phyloP scores from a whole-genome alignment of 2,329 filamentous ascomycete genomes.

The Tolypocladium cylindrosporum region DNA sequence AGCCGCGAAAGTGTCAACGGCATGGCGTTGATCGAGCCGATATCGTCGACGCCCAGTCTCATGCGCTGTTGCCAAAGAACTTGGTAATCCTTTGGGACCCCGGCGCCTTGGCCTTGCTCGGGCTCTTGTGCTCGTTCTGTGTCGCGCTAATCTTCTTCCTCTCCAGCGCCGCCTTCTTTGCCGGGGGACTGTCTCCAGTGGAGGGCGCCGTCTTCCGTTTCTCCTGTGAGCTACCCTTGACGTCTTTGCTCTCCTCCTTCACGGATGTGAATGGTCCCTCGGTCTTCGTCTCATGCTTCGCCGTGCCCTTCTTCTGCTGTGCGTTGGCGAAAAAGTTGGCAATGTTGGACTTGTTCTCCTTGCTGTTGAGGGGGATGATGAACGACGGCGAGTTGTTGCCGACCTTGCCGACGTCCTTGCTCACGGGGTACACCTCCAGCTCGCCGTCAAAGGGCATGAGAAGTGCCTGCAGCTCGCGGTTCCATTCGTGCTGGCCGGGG shows the following conservation, averaged over 20 bases:
- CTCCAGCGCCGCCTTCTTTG: constrained; percentile 16
- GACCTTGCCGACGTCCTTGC: constrained; percentile 85
- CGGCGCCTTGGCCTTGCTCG: constrained; percentile 59
- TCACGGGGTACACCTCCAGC: constrained; percentile 77
- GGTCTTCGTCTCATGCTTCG: background rate
- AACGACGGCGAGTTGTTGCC: constrained; percentile 83
- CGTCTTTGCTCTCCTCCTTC: constrained; percentile 4
- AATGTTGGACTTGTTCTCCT: constrained; percentile 86
- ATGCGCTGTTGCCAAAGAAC: constrained; percentile 61
- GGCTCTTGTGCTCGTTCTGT: constrained; percentile 26
- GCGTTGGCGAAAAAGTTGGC: constrained; percentile 77
- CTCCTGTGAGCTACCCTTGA: background rate
- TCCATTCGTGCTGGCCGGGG: constrained; percentile 63
- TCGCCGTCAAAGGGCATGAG: constrained; percentile 72
- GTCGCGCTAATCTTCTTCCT: constrained; percentile 28
- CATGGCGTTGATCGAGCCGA: background rate
- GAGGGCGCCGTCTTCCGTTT: constrained; percentile 17
- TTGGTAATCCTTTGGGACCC: constrained; percentile 61
- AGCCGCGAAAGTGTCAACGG: background rate
- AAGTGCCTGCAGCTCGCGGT: constrained; percentile 63
- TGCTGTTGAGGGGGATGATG: constrained; percentile 71
- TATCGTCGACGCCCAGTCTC: constrained; percentile 3
- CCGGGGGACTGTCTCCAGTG: constrained; percentile 7
- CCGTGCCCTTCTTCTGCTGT: constrained; percentile 21
- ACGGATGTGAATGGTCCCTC: background rate